Conservation (phyloP, 1,284 basidiomycete genomes). For the Ceratorhiza oryzae-sativae region DNA sequence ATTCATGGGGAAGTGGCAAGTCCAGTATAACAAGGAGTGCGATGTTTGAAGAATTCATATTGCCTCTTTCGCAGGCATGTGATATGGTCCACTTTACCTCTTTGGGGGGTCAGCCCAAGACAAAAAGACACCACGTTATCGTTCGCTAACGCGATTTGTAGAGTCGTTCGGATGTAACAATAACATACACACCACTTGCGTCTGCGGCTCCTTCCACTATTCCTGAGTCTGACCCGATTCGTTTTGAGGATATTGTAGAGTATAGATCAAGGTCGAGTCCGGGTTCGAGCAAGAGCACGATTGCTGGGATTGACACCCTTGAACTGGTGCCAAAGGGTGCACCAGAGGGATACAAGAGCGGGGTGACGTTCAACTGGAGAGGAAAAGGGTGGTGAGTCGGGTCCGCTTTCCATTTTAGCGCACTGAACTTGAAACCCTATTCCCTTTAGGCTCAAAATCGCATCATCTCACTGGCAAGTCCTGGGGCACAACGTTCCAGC, state of each 20-base stretch:
- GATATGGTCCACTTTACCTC: constrained; percentile 56
- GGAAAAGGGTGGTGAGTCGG: constrained; percentile 50
- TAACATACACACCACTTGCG: constrained; percentile 52
- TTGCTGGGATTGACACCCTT: constrained; percentile 54
- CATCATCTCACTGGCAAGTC: constrained; percentile 59
- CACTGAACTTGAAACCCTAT: not conserved
- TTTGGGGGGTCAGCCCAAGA: constrained; percentile 54
- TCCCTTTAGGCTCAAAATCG: constrained; percentile 52
- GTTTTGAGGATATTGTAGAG: constrained; percentile 55
- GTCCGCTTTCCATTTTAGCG: too few species aligned
- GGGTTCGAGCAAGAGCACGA: constrained; percentile 47
- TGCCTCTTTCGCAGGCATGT: constrained; percentile 50
- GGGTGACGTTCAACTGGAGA: constrained; percentile 57
- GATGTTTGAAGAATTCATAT: not conserved
- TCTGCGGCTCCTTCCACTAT: constrained; percentile 41
- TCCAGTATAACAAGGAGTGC: not conserved
- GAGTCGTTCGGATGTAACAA: constrained; percentile 57
- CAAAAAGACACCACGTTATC: too few species aligned
- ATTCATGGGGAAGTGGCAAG: constrained; percentile 56
- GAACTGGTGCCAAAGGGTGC: constrained; percentile 24
- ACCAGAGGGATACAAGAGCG: constrained; percentile 44
- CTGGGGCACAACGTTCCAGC: constrained; percentile 54
- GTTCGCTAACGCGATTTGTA: constrained; percentile 36
- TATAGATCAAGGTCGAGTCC: constrained; percentile 50
- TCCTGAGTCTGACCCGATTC: constrained; percentile 42